Conservation (phyloP, 805 yeast genomes). For the Suhomyces xylopsoci region DNA sequence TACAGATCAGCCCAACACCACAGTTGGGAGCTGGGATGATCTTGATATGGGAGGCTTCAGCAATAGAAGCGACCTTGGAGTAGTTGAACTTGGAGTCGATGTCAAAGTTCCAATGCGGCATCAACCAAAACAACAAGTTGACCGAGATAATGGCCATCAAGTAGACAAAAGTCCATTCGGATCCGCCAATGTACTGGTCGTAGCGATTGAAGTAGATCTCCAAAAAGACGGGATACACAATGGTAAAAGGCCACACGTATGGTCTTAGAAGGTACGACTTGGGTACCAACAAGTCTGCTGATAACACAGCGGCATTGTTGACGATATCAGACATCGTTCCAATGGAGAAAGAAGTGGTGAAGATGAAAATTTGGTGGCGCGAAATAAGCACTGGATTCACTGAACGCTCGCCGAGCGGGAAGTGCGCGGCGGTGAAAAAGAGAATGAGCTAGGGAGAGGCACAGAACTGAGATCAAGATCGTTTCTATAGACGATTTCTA, state of each 20-base stretch:
- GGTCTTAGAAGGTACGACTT: conserved; percentile 60
- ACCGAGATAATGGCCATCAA: conserved; percentile 68
- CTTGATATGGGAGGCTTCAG: conserved; percentile 68
- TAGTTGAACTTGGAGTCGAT: conserved; percentile 72
- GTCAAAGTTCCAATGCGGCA: conserved; percentile 91
- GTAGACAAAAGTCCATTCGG: conserved; percentile 95
- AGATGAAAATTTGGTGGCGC: conserved; percentile 5
- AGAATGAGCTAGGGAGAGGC: not conserved
- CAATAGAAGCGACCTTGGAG: conserved; percentile 45
- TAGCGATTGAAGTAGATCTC: conserved; percentile 66
- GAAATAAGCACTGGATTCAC: not conserved
- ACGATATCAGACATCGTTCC: conserved; percentile 46
- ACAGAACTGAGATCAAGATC: not conserved
- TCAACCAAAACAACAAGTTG: conserved; percentile 74
- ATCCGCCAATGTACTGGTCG: conserved; percentile 79
- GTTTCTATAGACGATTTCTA: not conserved
- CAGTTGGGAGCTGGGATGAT: conserved; percentile 80
- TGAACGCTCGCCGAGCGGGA: not conserved
- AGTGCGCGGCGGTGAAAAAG: not conserved
- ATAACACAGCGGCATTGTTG: conserved; percentile 66
- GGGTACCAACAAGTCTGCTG: conserved; percentile 73
- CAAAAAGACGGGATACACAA: conserved; percentile 70
- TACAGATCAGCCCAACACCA: conserved; percentile 80
- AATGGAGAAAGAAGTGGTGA: not conserved
- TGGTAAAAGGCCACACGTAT: conserved; percentile 77